phyloP scores from a whole-genome alignment of 2,329 filamentous ascomycete genomes.

The Pyrenophora seminiperda region DNA sequence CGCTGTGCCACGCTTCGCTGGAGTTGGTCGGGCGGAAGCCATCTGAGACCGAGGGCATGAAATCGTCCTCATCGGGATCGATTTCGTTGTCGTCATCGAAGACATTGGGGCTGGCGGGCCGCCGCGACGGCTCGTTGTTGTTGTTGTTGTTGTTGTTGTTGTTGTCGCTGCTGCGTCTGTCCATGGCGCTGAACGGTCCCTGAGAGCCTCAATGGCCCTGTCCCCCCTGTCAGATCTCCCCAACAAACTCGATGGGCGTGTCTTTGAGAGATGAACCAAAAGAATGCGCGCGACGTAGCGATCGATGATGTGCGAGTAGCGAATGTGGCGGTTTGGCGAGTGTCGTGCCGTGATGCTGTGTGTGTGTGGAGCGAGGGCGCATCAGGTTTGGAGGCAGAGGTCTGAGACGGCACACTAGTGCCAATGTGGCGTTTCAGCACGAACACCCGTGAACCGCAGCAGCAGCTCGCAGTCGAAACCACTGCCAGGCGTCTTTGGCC shows the following conservation, averaged over 20 bases:
- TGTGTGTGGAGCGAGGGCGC: slow-evolving; percentile 14
- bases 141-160: slow-evolving; percentile 41
- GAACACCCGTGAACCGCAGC: slow-evolving; percentile 20
- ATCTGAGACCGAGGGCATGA: slow-evolving; percentile 52
- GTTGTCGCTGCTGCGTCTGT: slow-evolving; percentile 43
- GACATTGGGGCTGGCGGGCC: slow-evolving; percentile 48
- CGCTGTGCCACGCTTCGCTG: slow-evolving; percentile 23
- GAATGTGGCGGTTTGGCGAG: slow-evolving; percentile 25
- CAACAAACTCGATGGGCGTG: slow-evolving; percentile 16
- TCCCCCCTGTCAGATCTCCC: slow-evolving; percentile 33
- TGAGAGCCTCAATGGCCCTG: slow-evolving; percentile 37
- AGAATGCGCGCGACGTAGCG: slow-evolving; percentile 19
- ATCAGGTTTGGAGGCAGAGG: slow-evolving; percentile 31
- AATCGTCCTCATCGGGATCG: slow-evolving; percentile 48
- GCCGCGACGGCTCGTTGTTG: slow-evolving; percentile 36
- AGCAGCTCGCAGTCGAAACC: slow-evolving; percentile 9
- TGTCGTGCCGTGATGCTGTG: slow-evolving; percentile 32
- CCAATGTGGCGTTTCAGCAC: slow-evolving; percentile 35
- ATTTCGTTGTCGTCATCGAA: slow-evolving; percentile 57
- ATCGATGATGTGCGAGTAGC: slow-evolving; percentile 21
- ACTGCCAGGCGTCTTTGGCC: too few species aligned
- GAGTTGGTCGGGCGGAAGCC: slow-evolving; percentile 51
- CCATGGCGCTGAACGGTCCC: slow-evolving; percentile 46
- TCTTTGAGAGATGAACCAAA: slow-evolving; percentile 15
- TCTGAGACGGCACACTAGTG: slow-evolving; percentile 22